phyloP scores from a whole-genome alignment of 805 yeast genomes.

The Yueomyces sp. region DNA sequence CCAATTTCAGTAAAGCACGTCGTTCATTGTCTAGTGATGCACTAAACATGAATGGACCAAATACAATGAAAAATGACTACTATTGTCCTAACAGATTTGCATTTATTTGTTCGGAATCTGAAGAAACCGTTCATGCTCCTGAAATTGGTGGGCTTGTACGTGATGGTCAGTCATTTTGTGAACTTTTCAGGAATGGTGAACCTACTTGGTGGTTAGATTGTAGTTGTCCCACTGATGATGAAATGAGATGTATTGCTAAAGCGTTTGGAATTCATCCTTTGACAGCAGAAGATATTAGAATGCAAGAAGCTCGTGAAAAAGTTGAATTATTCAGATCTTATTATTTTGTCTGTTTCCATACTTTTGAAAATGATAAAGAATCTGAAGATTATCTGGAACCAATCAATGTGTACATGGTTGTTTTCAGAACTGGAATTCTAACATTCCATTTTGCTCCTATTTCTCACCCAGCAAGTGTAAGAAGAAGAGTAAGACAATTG shows the following conservation, averaged over 20 bases:
- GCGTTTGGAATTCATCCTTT: constrained; percentile 96
- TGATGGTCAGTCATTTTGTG: constrained; percentile 51
- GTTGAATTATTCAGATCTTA: constrained; percentile 83
- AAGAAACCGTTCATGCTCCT: constrained; percentile 81
- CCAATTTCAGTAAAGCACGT: constrained; percentile 1
- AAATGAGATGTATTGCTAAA: constrained; percentile 82
- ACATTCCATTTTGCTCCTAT: constrained; percentile 62
- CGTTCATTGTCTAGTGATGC: neutral
- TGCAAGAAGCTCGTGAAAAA: constrained; percentile 95
- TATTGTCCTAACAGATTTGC: constrained; percentile 65
- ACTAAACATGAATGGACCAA: neutral
- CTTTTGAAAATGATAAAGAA: constrained; percentile 75
- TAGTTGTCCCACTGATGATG: constrained; percentile 84
- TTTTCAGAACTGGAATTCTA: constrained; percentile 52
- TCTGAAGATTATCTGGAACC: constrained; percentile 77
- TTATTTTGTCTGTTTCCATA: constrained; percentile 93
- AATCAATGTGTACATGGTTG: constrained; percentile 61
- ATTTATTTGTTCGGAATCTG: constrained; percentile 68
- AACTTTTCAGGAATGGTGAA: constrained; percentile 56
- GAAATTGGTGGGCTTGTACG: constrained; percentile 66
- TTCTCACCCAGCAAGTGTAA: constrained; percentile 57
- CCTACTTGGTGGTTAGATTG: constrained; percentile 97
- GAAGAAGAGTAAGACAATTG: constrained; percentile 70
- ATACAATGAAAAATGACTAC: constrained; percentile 2
- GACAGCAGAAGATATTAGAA: constrained; percentile 92